Conservation (phyloP, 1,139 yeast species). For the Pichia sp. region DNA sequence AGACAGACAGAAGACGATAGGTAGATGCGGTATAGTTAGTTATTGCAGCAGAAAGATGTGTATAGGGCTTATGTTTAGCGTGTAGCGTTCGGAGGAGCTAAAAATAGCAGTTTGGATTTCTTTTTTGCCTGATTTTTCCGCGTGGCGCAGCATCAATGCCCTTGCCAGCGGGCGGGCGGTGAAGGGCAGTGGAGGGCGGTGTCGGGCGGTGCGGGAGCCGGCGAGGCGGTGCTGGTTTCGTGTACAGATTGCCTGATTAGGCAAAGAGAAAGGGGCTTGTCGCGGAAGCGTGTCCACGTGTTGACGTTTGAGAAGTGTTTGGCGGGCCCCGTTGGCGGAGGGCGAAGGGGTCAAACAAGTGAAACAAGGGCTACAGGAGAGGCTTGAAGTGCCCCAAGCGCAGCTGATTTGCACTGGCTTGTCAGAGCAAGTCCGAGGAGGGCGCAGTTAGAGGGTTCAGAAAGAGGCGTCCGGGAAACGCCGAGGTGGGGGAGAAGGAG, state of each 20-base stretch:
- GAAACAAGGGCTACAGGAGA: background rate
- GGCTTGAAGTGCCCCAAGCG: background rate
- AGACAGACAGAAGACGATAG: background rate
- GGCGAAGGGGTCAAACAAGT: background rate
- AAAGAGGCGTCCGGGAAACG: too few species aligned
- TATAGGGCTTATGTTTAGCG: background rate
- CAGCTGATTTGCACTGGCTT: too few species aligned
- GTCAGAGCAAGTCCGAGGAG: too few species aligned
- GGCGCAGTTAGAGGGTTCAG: too few species aligned
- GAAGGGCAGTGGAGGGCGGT: background rate
- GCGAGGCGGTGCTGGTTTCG: background rate
- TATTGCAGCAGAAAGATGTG: too few species aligned
- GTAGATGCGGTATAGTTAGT: background rate
- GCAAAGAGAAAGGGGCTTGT: background rate
- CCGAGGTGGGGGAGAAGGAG: background rate
- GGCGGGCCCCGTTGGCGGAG: background rate
- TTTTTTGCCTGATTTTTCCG: background rate
- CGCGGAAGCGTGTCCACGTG: background rate
- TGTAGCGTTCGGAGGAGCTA: background rate
- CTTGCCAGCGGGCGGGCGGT: background rate
- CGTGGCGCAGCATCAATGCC: background rate
- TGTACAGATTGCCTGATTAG: constrained; percentile 2
- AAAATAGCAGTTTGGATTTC: background rate
- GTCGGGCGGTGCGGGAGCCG: background rate
- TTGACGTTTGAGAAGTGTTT: background rate